Evolutionary conservation across 2,329 filamentous ascomycete genomes (phyloP), one percentile per base, ranked within the genome.

Genomic region (Scytalidium lignicola): DNA sequence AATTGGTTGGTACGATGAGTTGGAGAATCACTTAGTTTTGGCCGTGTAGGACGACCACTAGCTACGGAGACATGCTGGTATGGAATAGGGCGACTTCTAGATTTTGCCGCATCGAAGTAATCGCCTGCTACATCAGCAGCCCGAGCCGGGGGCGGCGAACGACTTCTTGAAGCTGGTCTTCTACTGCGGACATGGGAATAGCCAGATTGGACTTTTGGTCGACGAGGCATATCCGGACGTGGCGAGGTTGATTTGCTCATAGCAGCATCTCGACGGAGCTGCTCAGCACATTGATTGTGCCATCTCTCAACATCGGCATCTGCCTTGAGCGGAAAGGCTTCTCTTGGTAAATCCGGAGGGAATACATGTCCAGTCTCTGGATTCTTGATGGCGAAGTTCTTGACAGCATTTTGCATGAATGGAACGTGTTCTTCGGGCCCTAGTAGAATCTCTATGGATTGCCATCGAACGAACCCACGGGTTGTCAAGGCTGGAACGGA

Each of bases 391-490:
- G 82, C 76, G 79, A 90, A 96, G 55, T 86, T 75, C 52, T 78
- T 78, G 3, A 95, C 86, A 0, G 90, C 89, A 60, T 81, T 84
- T 60, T 93, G 89, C 20, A 99, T 68, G 59, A 90, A 92, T 0
- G 82, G 82, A 1, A 90, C 86, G 70, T 97, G 91, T 60, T 95
- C 88, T 58, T 93, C 86, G 0, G 93, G 93, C 1, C 85, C 88
- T 1, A 97, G 78, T 29, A 97, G 73, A 19, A 96, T 78, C 70
- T 97, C 90, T 48, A 97, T 87, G 0, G 88, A 90, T 71, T 96
- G 86, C 92, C 92, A 99, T 65, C 89, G 84, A 41, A 92, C 88
- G 66, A 95, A 99, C 39, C 93, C 93, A 61, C 82, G 80, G 0
- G 79, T 75, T 29, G 92, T 95, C 49, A 99, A 72, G 13, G 90